Base-by-base conservation (phyloP, 768 basidiomycete species). In the Lyophyllum shimeji region DNA sequence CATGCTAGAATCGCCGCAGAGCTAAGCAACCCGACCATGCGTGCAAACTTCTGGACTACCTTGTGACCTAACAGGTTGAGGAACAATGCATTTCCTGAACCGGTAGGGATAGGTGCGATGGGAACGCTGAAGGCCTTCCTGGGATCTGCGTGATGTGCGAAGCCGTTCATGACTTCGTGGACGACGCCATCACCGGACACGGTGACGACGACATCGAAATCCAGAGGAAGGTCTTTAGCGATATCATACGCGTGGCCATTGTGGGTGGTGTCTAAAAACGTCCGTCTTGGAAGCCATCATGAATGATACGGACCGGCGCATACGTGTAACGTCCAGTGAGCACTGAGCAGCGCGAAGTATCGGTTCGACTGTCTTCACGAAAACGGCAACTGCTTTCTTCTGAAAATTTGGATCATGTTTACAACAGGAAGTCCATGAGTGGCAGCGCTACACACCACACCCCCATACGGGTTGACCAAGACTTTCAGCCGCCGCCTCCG, bases 141-240 rank as follows among this genome's bases (percentile, higher is more conserved):
- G 1, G 87, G 82, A 34, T 85, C 74, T 25, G 74, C 69, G 55
- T 89, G 87, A 51, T 84, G 74, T 2, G 88, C 84, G 53, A 94
- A 83, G 2, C 93, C 93, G 64, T 95, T 95, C 66, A 93, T 62
- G 21, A 92, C 77, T 71, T 95, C 93, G 64, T 94, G 89, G 15
- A 93, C 65, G 33, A 92, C 76, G 7, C 93, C 93, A 63, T 95
- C 93, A 0, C 93, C 93, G 0, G 91, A 93, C 21, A 95, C 79
- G 27, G 84, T 71, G 34, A 90, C 79, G 40, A 95, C 67, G 0
- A 85, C 90, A 59, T 94, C 92, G 58, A 81, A 89, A 15, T 79
- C 75, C 3, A 90, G 75, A 0, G 76, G 58, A 31, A 92, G 68
- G 3, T 72, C 69, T 58, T 82, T 82, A 0, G 76, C 83, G 54